Evolutionary conservation across 169 alveolate genomes (phyloP).

Genomic region (Eimeria mitis): DNA sequence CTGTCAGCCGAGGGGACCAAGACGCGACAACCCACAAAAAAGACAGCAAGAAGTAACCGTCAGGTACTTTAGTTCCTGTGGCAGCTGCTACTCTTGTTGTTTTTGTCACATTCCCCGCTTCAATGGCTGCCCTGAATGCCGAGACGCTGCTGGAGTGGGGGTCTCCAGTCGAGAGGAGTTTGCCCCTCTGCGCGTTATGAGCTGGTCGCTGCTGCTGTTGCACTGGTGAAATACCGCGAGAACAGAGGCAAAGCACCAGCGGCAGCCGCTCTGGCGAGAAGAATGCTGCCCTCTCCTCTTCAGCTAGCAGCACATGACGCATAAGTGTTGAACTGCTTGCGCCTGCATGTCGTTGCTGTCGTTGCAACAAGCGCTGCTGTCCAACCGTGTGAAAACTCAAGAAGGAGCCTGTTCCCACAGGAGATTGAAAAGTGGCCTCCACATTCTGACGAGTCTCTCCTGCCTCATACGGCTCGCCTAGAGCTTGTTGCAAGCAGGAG

Average conservation of each 20-base stretch:
- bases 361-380: conserved; percentile 23
- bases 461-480: neutral
- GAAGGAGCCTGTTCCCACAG: neutral
- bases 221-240: neutral
- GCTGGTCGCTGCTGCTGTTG: conserved; percentile 13
- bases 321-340: conserved; percentile 4
- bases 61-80: neutral
- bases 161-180: neutral
- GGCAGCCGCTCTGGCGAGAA: conserved; percentile 46
- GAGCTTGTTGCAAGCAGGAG: neutral
- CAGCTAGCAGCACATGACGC: conserved; percentile 41
- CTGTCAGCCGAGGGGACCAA: conserved; percentile 27
- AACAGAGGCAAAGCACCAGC: neutral
- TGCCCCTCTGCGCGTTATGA: neutral
- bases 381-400: neutral
- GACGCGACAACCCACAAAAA: conserved; percentile 38
- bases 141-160: neutral
- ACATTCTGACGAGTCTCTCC: neutral
- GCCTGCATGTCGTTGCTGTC: conserved; percentile 11
- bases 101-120: neutral
- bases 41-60: neutral
- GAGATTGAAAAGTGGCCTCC: neutral
- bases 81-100: neutral
- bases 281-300: conserved; percentile 38
- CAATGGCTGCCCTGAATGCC: neutral